A percentile compares a stretch with the other conserved stretches of the same genome.
phyloP scores from a whole-genome alignment of 768 basidiomycete genomes.

The Tylopilus sp. region DNA sequence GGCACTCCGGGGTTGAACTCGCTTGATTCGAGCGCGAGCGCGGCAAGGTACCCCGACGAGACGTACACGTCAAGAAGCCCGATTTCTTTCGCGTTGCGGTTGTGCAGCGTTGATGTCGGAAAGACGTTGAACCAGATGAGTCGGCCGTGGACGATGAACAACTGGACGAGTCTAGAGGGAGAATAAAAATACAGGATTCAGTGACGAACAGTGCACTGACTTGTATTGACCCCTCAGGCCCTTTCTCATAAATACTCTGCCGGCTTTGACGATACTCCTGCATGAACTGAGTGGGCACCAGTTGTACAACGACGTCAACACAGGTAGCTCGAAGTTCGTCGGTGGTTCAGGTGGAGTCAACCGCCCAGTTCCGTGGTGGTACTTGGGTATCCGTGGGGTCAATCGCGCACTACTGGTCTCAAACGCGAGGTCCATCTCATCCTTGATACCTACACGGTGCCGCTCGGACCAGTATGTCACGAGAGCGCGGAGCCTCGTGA shows the following conservation, averaged over 20 bases:
- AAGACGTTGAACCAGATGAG: slow-evolving; percentile 68
- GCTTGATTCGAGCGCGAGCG: slow-evolving; percentile 58
- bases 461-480: slow-evolving; percentile 76
- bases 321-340: slow-evolving; percentile 51
- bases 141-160: slow-evolving; percentile 74
- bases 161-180: slow-evolving; percentile 55
- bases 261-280: slow-evolving; percentile 66
- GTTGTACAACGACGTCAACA: slow-evolving; percentile 68
- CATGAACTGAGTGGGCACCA: slow-evolving; percentile 88
- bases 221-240: slow-evolving; percentile 75
- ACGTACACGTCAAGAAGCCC: slow-evolving; percentile 75
- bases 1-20: slow-evolving; percentile 56
- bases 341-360: slow-evolving; percentile 50
- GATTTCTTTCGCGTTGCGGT: slow-evolving; percentile 50
- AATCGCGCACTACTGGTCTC: slow-evolving; percentile 47
- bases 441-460: slow-evolving; percentile 68
- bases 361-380: slow-evolving; percentile 33
- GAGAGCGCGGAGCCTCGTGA: slow-evolving; percentile 67
- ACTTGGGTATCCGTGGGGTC: slow-evolving; percentile 47
- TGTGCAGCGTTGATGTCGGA: slow-evolving; percentile 55
- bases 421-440: slow-evolving; percentile 79
- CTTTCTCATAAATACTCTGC: slow-evolving; percentile 68
- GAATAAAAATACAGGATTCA: neutral
- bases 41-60: slow-evolving; percentile 82
- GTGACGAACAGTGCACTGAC: slow-evolving; percentile 40